These are phyloP conservation scores for Yamadazyma jaroonii DNA, from an alignment of 1,139 yeast genomes.

Conservation along the genomic window DNA sequence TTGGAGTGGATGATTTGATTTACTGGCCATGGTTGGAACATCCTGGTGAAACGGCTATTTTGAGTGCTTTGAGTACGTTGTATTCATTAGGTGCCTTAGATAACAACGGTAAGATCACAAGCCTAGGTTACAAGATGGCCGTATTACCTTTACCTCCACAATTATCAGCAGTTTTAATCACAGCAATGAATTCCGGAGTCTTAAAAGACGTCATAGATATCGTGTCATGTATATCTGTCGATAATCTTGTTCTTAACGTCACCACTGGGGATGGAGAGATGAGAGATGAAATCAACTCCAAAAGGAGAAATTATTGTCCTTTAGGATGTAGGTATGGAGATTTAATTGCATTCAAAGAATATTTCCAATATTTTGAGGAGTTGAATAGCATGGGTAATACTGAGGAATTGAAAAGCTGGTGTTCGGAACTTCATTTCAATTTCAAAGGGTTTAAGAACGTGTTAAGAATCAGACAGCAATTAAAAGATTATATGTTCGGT, in stretches of 20 bases:
- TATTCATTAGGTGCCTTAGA: conserved; percentile 78
- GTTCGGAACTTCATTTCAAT: conserved; percentile 72
- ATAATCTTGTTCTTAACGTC: conserved; percentile 70
- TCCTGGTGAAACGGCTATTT: conserved; percentile 77
- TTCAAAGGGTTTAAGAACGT: conserved; percentile 82
- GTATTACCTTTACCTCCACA: conserved; percentile 88
- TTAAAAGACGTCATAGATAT: conserved; percentile 76
- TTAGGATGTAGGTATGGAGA: conserved; percentile 78
- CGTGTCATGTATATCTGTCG: conserved; percentile 90
- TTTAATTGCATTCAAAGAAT: conserved; percentile 75
- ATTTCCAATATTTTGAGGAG: conserved; percentile 58
- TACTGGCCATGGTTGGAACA: conserved; percentile 92
- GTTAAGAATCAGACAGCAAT: conserved; percentile 68
- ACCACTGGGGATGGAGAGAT: conserved; percentile 65
- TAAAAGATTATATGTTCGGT: conserved; percentile 64
- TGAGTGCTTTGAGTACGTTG: conserved; percentile 74
- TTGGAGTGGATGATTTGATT: conserved; percentile 79
- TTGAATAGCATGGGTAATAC: conserved; percentile 37
- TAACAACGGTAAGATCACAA: conserved; percentile 71
- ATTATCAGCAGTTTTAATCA: conserved; percentile 79
- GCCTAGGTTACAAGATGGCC: conserved; percentile 80
- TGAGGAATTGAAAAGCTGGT: conserved; percentile 70
- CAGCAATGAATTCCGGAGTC: conserved; percentile 60
- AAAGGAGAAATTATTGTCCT: conserved; percentile 61
- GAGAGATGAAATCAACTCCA: conserved; percentile 74